Conservation (phyloP, 1,284 basidiomycete species). For the Microbotryomycetes sp. region DNA sequence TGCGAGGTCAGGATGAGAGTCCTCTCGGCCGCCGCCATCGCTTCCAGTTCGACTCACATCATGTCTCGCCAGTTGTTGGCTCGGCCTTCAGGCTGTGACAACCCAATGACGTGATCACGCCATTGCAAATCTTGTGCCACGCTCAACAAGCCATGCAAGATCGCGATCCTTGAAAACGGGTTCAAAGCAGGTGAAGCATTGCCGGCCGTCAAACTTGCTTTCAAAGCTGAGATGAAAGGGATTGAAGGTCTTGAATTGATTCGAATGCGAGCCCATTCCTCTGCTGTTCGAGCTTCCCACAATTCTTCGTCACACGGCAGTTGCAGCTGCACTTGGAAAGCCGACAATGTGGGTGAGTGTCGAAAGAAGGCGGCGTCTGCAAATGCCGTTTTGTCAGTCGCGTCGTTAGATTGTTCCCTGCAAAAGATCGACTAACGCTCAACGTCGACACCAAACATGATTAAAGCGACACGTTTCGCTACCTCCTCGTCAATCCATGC, state of each 20-base stretch:
- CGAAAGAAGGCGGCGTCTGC: slow-evolving; percentile 36
- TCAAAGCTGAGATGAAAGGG: slow-evolving; percentile 36
- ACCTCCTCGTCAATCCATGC: slow-evolving; percentile 37
- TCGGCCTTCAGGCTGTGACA: slow-evolving; percentile 33
- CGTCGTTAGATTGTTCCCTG: background rate
- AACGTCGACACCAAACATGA: slow-evolving; percentile 34
- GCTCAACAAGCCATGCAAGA: slow-evolving; percentile 33
- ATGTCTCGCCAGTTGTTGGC: slow-evolving; percentile 36
- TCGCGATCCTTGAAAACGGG: slow-evolving; percentile 33
- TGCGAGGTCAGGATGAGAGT: background rate
- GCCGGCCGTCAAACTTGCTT: slow-evolving; percentile 29
- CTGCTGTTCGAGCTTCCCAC: slow-evolving; percentile 33
- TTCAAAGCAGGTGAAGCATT: slow-evolving; percentile 31
- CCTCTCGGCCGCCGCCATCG: background rate
- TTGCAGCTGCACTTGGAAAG: slow-evolving; percentile 36
- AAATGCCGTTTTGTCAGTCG: background rate
- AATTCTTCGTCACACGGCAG: slow-evolving; percentile 35
- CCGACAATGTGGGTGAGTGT: slow-evolving; percentile 36
- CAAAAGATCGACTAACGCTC: slow-evolving; percentile 24
- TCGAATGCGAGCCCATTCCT: slow-evolving; percentile 31
- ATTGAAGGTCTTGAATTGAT: slow-evolving; percentile 23
- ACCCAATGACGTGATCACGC: slow-evolving; percentile 33
- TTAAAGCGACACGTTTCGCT: slow-evolving; percentile 32
- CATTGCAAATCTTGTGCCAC: slow-evolving; percentile 37
- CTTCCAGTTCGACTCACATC: slow-evolving; percentile 20